A percentile compares a stretch with the other conserved stretches of the same genome.
Evolutionary conservation across 106 monocot species (phyloP).

Genomic region (Apostasia ramifera): DNA sequence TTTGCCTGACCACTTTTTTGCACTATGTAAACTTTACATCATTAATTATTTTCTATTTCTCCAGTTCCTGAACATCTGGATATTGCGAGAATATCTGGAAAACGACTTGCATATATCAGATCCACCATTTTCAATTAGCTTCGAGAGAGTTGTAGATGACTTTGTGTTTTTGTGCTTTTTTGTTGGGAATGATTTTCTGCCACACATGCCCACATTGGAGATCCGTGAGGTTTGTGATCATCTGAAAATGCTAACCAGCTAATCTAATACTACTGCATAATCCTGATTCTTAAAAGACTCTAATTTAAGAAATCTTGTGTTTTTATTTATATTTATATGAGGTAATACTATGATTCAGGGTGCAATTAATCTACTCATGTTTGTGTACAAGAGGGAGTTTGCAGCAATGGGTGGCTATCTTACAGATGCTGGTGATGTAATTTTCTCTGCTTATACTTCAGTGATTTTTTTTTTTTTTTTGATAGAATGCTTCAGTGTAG

Average conservation of each 20-base stretch:
- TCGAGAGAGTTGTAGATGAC: constrained; percentile 89
- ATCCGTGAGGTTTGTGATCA: constrained; percentile 75
- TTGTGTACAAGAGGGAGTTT: constrained; percentile 80
- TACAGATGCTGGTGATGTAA: constrained; percentile 92
- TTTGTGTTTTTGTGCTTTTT: constrained; percentile 97
- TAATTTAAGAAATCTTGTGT: background rate
- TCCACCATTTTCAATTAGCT: constrained; percentile 64
- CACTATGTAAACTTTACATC: background rate
- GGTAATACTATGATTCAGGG: constrained; percentile 39
- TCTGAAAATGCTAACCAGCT: background rate
- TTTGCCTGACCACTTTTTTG: background rate
- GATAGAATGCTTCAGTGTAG: background rate
- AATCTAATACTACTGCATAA: background rate
- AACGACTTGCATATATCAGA: constrained; percentile 66
- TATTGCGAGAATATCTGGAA: constrained; percentile 88
- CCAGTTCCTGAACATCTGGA: constrained; percentile 92
- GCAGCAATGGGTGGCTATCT: constrained; percentile 83
- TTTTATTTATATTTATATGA: background rate
- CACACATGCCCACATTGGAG: constrained; percentile 96
- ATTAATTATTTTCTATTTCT: constrained; percentile 2
- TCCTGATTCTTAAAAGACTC: background rate
- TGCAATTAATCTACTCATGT: constrained; percentile 89
- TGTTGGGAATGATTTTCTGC: constrained; percentile 98
- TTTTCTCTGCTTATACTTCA: constrained; percentile 12
- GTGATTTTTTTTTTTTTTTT: background rate